These are phyloP conservation scores for Soucietia sequanensis DNA, from an alignment of 805 yeast species.

Conservation along the genomic window DNA sequence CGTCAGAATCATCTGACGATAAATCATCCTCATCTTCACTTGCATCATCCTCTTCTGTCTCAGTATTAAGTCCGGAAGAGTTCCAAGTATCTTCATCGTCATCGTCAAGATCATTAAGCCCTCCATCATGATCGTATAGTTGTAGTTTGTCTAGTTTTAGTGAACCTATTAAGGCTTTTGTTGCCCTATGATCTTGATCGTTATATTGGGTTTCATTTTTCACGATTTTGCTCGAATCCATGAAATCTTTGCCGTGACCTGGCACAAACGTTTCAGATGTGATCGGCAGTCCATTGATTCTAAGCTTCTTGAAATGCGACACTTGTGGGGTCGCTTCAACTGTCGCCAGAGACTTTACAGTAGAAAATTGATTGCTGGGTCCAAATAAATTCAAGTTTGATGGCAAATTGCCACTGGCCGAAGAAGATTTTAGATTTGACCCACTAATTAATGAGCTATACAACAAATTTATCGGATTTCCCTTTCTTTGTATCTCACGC, in stretches of 20 bases:
- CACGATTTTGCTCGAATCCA: too few relatives aligned
- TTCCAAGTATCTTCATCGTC: too few relatives aligned
- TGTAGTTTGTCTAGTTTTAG: slow-evolving; percentile 10
- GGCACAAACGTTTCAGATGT: slow-evolving; percentile 19
- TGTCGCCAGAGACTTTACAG: slow-evolving; percentile 36
- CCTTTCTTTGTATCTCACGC: too few relatives aligned
- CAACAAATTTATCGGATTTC: slow-evolving; percentile 26
- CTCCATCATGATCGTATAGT: slow-evolving; percentile 15
- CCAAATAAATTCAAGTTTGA: not conserved
- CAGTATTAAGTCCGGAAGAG: slow-evolving; percentile 24
- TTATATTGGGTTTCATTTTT: too few relatives aligned
- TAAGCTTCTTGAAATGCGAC: slow-evolving; percentile 41
- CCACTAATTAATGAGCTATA: slow-evolving; percentile 21
- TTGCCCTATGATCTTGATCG: slow-evolving; percentile 8
- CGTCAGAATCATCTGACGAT: slow-evolving; percentile 13
- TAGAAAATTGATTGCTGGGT: slow-evolving; percentile 13
- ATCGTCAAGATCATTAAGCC: slow-evolving; percentile 3
- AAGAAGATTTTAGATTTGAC: too few relatives aligned
- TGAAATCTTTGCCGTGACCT: too few relatives aligned
- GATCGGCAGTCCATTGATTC: slow-evolving; percentile 39
- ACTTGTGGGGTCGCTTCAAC: slow-evolving; percentile 33
- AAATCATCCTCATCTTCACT: slow-evolving; percentile 1
- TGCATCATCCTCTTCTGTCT: slow-evolving; percentile 14
- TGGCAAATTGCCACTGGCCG: too few relatives aligned
- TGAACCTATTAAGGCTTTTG: slow-evolving; percentile 6